phyloP scores from a whole-genome alignment of 176 grass and related monocot genomes.

The Lolium rigidum region DNA sequence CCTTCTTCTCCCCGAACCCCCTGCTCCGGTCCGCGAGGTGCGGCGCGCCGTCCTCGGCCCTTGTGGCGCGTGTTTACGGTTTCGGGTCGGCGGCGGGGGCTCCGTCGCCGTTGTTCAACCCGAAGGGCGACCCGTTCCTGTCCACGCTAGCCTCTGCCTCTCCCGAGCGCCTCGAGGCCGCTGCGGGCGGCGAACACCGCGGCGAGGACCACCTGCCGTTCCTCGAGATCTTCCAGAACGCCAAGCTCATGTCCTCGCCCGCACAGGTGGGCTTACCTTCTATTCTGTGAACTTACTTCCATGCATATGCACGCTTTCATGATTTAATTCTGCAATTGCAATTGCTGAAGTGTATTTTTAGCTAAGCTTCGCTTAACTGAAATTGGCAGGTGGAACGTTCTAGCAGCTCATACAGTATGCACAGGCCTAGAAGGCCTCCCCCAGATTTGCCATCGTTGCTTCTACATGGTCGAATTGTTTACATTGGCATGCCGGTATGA shows the following conservation, averaged over 20 bases:
- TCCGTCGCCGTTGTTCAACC: constrained; percentile 55
- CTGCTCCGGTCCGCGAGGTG: constrained; percentile 29
- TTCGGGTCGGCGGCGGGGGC: constrained; percentile 21
- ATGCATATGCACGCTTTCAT: neutral
- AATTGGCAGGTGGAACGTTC: constrained; percentile 62
- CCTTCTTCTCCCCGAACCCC: neutral
- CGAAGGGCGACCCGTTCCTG: constrained; percentile 53
- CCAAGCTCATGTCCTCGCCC: constrained; percentile 82
- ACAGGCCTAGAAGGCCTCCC: constrained; percentile 59
- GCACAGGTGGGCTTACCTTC: constrained; percentile 53
- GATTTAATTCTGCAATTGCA: too few species aligned
- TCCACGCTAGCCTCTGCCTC: constrained; percentile 48
- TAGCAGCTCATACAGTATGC: constrained; percentile 68
- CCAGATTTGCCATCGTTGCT: constrained; percentile 88
- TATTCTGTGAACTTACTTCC: neutral
- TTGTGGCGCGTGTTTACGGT: constrained; percentile 40
- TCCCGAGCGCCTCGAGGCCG: constrained; percentile 54
- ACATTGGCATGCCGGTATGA: constrained; percentile 91
- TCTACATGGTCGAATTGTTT: constrained; percentile 75
- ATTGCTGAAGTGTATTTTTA: neutral
- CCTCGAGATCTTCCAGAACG: constrained; percentile 76
- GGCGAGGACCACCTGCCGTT: constrained; percentile 72
- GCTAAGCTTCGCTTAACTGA: constrained; percentile 25
- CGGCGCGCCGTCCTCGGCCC: constrained; percentile 27
- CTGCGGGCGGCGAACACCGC: constrained; percentile 41